Conservation (phyloP, 345 rosid species). For the Moricandia moricandioides region DNA sequence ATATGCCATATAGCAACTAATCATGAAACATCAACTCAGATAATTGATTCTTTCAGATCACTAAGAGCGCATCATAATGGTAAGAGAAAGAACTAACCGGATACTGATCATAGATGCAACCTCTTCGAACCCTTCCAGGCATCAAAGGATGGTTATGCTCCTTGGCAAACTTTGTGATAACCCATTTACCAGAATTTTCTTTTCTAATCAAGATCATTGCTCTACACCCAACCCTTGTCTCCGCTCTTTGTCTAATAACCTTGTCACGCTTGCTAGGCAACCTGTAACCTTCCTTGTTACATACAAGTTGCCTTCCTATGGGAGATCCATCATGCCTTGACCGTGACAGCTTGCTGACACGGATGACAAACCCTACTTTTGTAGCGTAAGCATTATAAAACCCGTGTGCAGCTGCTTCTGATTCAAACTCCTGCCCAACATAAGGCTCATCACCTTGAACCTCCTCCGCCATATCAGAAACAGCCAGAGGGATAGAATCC, state of each 20-base stretch:
- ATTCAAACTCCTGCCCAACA: conserved; percentile 86
- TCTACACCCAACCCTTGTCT: conserved; percentile 97
- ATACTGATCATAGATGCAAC: conserved; percentile 91
- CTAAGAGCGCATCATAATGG: too few relatives aligned
- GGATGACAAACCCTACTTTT: conserved; percentile 77
- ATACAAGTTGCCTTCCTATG: conserved; percentile 92
- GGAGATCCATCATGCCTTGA: conserved; percentile 96
- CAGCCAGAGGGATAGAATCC: conserved; percentile 40
- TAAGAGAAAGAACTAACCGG: conserved; percentile 65
- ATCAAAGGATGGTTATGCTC: conserved; percentile 86
- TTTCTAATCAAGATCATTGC: conserved; percentile 97
- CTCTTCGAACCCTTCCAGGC: conserved; percentile 88
- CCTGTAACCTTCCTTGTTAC: conserved; percentile 94
- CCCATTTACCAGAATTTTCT: conserved; percentile 92
- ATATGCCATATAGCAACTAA: conserved; percentile 3
- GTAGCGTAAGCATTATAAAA: conserved; percentile 90
- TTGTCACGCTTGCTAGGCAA: conserved; percentile 92
- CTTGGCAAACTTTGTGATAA: conserved; percentile 78
- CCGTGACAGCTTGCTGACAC: conserved; percentile 97
- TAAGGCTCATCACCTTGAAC: conserved; percentile 63
- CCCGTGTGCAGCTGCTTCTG: conserved; percentile 92
- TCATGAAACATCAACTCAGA: too few relatives aligned
- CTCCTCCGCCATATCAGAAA: conserved; percentile 32
- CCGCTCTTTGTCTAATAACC: conserved; percentile 90
- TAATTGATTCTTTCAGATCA: too few relatives aligned